phyloP scores from a whole-genome alignment of 768 basidiomycete genomes.

The Rhizopogon vulgaris region DNA sequence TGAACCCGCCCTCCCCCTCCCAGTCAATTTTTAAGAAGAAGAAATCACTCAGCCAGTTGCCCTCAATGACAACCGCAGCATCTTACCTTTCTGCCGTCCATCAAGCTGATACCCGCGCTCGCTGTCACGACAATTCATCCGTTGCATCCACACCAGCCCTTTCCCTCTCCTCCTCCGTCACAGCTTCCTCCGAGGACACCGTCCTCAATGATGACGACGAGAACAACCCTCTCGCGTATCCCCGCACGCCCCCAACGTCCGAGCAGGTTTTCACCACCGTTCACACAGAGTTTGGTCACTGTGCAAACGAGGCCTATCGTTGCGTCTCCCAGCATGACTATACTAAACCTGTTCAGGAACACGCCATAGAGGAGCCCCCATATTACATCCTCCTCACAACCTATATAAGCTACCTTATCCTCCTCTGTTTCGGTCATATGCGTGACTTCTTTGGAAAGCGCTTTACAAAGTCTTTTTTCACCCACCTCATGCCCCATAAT shows the following conservation, averaged over 20 bases:
- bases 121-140: conserved; percentile 42
- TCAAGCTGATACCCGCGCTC: conserved; percentile 62
- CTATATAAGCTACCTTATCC: conserved; percentile 88
- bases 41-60: conserved; percentile 26
- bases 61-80: conserved; percentile 45
- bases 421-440: conserved; percentile 87
- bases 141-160: conserved; percentile 59
- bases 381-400: conserved; percentile 90
- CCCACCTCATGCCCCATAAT: conserved; percentile 76
- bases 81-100: conserved; percentile 58
- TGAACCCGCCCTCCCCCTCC: conserved; percentile 43
- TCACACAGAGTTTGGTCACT: conserved; percentile 92
- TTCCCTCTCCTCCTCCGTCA: conserved; percentile 69
- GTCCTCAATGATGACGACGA: conserved; percentile 50
- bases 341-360: conserved; percentile 38
- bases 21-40: conserved; percentile 63
- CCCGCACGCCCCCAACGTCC: conserved; percentile 68
- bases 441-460: conserved; percentile 94
- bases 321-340: conserved; percentile 56
- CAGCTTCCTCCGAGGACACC: conserved; percentile 63
- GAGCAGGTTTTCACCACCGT: conserved; percentile 73
- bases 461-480: conserved; percentile 60
- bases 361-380: conserved; percentile 78
- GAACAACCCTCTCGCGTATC: conserved; percentile 55
- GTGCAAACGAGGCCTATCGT: conserved; percentile 70